phyloP scores from a whole-genome alignment of 805 yeast genomes.

The Candida boidinii region DNA sequence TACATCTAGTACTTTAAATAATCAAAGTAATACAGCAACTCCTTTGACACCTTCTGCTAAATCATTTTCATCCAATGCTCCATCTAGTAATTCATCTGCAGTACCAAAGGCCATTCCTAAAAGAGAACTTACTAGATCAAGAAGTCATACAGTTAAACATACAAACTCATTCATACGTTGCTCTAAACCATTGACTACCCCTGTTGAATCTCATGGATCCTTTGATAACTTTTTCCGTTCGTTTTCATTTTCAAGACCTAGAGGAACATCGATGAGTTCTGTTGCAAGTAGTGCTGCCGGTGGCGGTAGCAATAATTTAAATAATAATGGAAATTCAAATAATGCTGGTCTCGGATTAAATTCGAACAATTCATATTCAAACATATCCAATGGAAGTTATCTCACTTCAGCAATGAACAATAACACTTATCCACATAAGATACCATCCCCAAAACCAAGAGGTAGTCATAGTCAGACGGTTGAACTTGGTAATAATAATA shows the following conservation, averaged over 20 bases:
- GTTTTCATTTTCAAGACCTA: slow-evolving; percentile 22
- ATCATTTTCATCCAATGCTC: not conserved
- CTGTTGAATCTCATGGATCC: slow-evolving; percentile 26
- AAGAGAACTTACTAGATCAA: slow-evolving; percentile 7
- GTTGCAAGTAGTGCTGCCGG: not conserved
- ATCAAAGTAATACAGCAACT: too few species aligned
- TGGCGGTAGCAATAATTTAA: not conserved
- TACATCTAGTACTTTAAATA: too few species aligned
- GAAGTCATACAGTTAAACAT: slow-evolving; percentile 8
- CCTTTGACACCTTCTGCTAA: too few species aligned
- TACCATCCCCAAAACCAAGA: too few species aligned
- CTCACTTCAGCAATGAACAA: too few species aligned
- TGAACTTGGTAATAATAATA: too few species aligned
- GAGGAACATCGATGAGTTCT: slow-evolving; percentile 12
- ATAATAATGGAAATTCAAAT: slow-evolving; percentile 1
- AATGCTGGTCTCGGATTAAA: too few species aligned
- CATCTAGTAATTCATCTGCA: not conserved
- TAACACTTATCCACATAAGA: too few species aligned
- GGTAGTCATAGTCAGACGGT: too few species aligned
- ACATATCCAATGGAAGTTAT: too few species aligned
- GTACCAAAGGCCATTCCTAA: not conserved
- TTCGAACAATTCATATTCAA: too few species aligned
- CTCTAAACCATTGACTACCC: slow-evolving; percentile 42
- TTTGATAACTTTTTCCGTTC: slow-evolving; percentile 27
- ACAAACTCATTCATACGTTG: slow-evolving; percentile 24